Evolutionary conservation across 2,329 filamentous ascomycete genomes (phyloP), one percentile per base, ranked within the genome.

Genomic region (Colletotrichum plurivorum): DNA sequence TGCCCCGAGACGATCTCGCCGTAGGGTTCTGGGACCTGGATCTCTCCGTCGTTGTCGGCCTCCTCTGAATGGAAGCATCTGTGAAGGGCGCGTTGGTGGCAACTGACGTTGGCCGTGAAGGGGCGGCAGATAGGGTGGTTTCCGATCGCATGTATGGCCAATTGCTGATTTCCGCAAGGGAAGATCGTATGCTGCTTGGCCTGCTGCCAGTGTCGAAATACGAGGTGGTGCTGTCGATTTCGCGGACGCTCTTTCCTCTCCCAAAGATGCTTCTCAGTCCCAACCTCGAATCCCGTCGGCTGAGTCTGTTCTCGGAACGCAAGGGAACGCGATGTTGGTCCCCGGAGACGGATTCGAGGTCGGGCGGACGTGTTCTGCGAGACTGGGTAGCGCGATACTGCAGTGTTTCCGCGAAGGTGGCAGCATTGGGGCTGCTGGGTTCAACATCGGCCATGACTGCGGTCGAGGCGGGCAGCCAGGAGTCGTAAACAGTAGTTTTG

Each of bases 261-360:
- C 82, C 79, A 71, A 90, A 89, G 9, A 90, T 80, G 70, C 78
- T 84, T 61, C 85, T 81, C 56, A 89, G 75, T 4, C 84, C 86
- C 58, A 88, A 73, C 67, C 81, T 85, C 16, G 87, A 89, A 69
- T 88, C 87, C 70, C 87, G 80, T 74, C 80, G 84, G 63, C 75
- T 76, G 25, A 82, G 73, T 72, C 82, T 86, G 54, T 82, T 81
- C 5, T 69, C 67, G 8, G 77, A 71, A 45, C 84, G 83, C 64
- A 87, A 71, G 13, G 84, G 82, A 5, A 84, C 73, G 31, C 82
- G 80, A 54, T 78, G 80, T 70, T 80, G 75, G 63, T 72, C 76
- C 31, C 39, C 22, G 39, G 70, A 67, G 25, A 73, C 67, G 22
- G 76, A 63, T 10, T 76, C 73, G 39, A 82, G 74, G 71, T 83